A percentile compares a stretch with the other conserved stretches of the same genome.
These are phyloP conservation scores for Phytopythium montanum DNA, from an alignment of 352 stramenopile species.

Conservation along the genomic window DNA sequence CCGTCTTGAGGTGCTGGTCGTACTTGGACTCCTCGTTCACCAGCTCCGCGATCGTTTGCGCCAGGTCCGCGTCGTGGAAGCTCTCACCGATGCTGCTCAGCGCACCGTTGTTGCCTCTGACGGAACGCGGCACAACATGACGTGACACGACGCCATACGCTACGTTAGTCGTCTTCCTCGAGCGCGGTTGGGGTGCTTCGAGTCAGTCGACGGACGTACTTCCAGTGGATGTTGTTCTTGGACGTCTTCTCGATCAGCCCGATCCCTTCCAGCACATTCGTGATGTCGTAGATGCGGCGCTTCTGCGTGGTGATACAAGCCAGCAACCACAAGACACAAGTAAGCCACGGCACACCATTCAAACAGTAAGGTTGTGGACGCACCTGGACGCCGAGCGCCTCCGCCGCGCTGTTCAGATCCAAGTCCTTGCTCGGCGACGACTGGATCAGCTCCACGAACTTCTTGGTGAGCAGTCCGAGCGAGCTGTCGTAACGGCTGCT, in stretches of 20 bases:
- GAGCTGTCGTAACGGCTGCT: slow-evolving; percentile 93
- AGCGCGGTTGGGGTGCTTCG: not conserved
- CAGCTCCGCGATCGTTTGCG: slow-evolving; percentile 75
- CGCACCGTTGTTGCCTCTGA: slow-evolving; percentile 50
- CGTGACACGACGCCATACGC: not conserved
- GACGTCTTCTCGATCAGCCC: slow-evolving; percentile 96
- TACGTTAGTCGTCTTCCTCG: not conserved
- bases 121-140: too few relatives aligned
- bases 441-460: slow-evolving; percentile 96
- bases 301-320: slow-evolving; percentile 54
- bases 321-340: not conserved
- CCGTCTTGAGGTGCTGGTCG: slow-evolving; percentile 80
- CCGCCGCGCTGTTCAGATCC: slow-evolving; percentile 93
- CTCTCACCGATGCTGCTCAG: slow-evolving; percentile 40
- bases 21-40: slow-evolving; percentile 81
- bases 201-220: slow-evolving; percentile 43
- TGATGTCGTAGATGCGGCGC: slow-evolving; percentile 98
- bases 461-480: slow-evolving; percentile 94
- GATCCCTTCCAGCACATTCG: slow-evolving; percentile 98
- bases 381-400: slow-evolving; percentile 77
- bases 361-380: not conserved
- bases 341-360: not conserved
- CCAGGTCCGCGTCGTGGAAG: slow-evolving; percentile 67
- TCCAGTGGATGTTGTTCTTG: slow-evolving; percentile 99
- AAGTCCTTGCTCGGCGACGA: slow-evolving; percentile 84